Evolutionary conservation across 306 rosid genomes (phyloP).

Genomic region (Luffa aegyptiaca): DNA sequence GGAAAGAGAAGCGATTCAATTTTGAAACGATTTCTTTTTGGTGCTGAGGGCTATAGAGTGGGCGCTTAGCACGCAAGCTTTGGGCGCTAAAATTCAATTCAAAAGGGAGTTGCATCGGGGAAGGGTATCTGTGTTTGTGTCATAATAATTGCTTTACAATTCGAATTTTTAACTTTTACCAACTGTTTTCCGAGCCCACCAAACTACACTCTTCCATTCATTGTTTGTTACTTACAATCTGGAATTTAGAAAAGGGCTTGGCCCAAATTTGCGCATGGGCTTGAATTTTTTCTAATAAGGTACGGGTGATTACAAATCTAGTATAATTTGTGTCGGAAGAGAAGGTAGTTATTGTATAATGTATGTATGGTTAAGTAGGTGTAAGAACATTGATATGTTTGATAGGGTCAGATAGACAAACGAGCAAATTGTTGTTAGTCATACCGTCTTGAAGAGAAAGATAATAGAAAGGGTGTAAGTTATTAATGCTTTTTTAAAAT

Average conservation of each 20-base stretch:
- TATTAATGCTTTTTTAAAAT: no score
- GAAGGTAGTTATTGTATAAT: no score
- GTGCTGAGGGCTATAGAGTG: no score
- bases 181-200: background rate
- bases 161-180: background rate
- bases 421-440: no score
- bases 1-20: background rate
- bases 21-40: background rate
- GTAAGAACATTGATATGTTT: no score
- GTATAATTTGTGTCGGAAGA: background rate
- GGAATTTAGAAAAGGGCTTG: background rate
- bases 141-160: background rate
- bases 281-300: background rate
- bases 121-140: background rate
- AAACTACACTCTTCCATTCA: background rate
- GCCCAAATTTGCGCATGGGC: background rate
- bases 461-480: no score
- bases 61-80: background rate
- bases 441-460: no score
- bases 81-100: constrained; percentile 21
- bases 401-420: no score
- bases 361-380: no score
- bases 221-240: background rate
- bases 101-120: background rate
- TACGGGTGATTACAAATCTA: background rate